Conservation (phyloP, 2,329 filamentous ascomycete species). For the Fusarium ramigenum region DNA sequence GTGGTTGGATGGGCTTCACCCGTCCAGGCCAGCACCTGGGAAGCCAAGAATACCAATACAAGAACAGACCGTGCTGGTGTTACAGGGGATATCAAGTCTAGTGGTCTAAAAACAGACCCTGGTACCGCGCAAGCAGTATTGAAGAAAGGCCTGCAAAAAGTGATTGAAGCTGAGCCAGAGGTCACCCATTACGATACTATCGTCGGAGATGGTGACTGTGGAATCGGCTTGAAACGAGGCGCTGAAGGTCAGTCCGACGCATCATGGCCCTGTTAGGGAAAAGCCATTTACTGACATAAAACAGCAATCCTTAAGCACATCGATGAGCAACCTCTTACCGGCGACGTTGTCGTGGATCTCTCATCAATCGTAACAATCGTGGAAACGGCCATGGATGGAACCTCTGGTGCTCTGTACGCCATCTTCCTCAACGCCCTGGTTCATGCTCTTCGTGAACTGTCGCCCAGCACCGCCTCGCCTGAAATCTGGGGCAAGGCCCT, state of each 20-base stretch:
- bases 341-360: constrained; percentile 63
- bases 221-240: constrained; percentile 84
- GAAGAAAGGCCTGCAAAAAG: constrained; percentile 64
- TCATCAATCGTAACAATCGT: constrained; percentile 63
- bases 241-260: constrained; percentile 70
- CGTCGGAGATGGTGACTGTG: constrained; percentile 91
- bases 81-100: constrained; percentile 51
- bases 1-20: constrained; percentile 76
- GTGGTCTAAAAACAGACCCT: constrained; percentile 64
- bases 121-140: constrained; percentile 61
- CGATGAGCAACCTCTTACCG: constrained; percentile 54
- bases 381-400: constrained; percentile 69
- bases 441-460: constrained; percentile 62
- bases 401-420: constrained; percentile 70
- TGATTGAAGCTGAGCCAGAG: constrained; percentile 75
- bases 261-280: too few species aligned
- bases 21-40: constrained; percentile 71
- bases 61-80: constrained; percentile 51
- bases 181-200: constrained; percentile 81
- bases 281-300: constrained; percentile 29
- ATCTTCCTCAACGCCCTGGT: constrained; percentile 92
- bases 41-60: constrained; percentile 60
- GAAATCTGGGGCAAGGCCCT: constrained; percentile 71
- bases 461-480: constrained; percentile 52
- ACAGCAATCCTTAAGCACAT: constrained; percentile 64